A percentile compares a stretch with the other conserved stretches of the same genome.
These are phyloP conservation scores for Circinella minor DNA, from an alignment of 371 early-diverging fungal species.

Conservation along the genomic window DNA sequence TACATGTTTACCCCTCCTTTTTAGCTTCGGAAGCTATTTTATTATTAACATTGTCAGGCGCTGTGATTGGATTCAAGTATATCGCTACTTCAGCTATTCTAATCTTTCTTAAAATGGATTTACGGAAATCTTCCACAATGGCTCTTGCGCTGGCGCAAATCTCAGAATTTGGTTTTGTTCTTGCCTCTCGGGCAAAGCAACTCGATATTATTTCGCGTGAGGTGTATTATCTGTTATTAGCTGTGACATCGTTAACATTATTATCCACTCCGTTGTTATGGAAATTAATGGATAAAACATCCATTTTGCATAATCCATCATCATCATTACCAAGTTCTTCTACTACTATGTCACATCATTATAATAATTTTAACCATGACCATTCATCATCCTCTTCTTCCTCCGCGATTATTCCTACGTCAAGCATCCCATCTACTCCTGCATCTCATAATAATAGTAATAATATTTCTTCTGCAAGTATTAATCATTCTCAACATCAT, in stretches of 20 bases:
- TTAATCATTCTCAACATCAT: slow-evolving; percentile 9
- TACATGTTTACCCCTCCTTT: slow-evolving; percentile 68
- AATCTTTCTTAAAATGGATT: slow-evolving; percentile 41
- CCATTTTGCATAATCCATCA: slow-evolving; percentile 13
- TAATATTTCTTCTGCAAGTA: background rate
- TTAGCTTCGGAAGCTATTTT: slow-evolving; percentile 57
- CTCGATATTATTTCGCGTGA: slow-evolving; percentile 59
- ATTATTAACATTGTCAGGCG: slow-evolving; percentile 50
- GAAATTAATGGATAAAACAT: slow-evolving; percentile 37
- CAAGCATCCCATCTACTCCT: slow-evolving; percentile 12
- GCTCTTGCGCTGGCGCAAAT: slow-evolving; percentile 65
- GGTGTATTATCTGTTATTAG: slow-evolving; percentile 62
- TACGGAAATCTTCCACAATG: slow-evolving; percentile 48
- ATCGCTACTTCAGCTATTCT: slow-evolving; percentile 42
- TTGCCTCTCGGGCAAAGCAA: slow-evolving; percentile 64
- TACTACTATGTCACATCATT: background rate
- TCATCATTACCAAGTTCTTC: background rate
- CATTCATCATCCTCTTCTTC: too few relatives aligned
- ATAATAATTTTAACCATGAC: too few relatives aligned
- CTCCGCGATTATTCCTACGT: background rate
- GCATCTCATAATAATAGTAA: background rate
- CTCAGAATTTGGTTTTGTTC: slow-evolving; percentile 66
- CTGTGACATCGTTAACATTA: slow-evolving; percentile 57
- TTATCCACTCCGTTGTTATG: slow-evolving; percentile 60
- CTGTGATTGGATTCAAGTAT: slow-evolving; percentile 59